A percentile compares a stretch with the other conserved stretches of the same genome.
Conservation (phyloP, 371 early-diverging fungal genomes). For the Mucor ambiguus region DNA sequence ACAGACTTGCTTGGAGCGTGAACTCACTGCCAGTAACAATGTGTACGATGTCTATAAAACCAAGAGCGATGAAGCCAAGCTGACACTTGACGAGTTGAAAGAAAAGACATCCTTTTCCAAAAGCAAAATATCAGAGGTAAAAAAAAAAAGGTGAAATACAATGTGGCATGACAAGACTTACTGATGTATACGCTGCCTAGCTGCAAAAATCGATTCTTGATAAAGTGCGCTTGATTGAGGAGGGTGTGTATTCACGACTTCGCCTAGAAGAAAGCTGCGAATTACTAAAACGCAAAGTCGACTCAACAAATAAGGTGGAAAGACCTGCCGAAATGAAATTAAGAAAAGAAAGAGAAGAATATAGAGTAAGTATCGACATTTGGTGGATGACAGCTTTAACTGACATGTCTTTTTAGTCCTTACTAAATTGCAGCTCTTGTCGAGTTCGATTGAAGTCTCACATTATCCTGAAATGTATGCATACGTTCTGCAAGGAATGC, state of each 20-base stretch:
- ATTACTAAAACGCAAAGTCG: conserved; percentile 51
- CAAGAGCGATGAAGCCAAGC: conserved; percentile 54
- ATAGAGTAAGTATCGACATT: conserved; percentile 35
- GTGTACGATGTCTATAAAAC: conserved; percentile 47
- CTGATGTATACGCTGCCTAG: conserved; percentile 22
- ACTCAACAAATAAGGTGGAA: conserved; percentile 36
- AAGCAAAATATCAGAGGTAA: conserved; percentile 26
- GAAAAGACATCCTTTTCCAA: conserved; percentile 38
- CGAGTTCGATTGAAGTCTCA: conserved; percentile 82
- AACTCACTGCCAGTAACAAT: conserved; percentile 41
- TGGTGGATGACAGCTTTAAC: not conserved
- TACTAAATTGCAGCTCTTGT: conserved; percentile 91
- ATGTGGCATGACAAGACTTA: not conserved
- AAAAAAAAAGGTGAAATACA: no score
- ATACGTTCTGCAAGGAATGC: conserved; percentile 96
- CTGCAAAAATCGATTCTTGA: conserved; percentile 59
- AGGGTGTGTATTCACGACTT: conserved; percentile 55
- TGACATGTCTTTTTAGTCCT: conserved; percentile 41
- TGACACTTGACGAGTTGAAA: conserved; percentile 42
- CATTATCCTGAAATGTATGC: conserved; percentile 89
- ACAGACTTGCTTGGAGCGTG: conserved; percentile 29
- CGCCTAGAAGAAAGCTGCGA: conserved; percentile 62
- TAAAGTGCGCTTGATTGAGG: conserved; percentile 58
- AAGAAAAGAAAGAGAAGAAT: conserved; percentile 42
- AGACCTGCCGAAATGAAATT: conserved; percentile 41